These are phyloP conservation scores for Corylus americana DNA, from an alignment of 306 rosid genomes.

Conservation along the genomic window DNA sequence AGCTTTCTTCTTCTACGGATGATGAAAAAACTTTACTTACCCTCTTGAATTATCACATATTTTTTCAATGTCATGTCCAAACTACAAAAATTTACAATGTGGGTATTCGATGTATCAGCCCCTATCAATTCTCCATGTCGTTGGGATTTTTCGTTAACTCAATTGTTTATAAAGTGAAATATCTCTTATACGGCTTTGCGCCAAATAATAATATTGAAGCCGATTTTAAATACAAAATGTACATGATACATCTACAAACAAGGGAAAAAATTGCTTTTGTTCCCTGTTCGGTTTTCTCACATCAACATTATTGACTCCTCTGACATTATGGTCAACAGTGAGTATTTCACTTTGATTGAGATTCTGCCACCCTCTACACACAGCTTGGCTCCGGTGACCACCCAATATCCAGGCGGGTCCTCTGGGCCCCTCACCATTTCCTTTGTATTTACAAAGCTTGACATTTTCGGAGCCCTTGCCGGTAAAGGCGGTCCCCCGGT, in stretches of 20 bases:
- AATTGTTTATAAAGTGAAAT: no score
- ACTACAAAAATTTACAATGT: no score
- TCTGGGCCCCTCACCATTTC: conserved; percentile 86
- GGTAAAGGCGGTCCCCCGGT: conserved; percentile 79
- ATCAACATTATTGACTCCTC: conserved; percentile 51
- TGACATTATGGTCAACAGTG: conserved; percentile 70
- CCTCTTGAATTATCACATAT: no score
- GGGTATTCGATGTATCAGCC: no score
- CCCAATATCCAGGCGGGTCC: conserved; percentile 89
- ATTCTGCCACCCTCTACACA: conserved; percentile 65
- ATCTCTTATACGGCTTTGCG: neutral
- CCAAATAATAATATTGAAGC: neutral
- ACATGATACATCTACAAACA: conserved; percentile 41
- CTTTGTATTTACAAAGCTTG: conserved; percentile 60
- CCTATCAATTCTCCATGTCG: no score
- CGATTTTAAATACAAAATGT: conserved; percentile 26
- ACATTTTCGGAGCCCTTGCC: conserved; percentile 60
- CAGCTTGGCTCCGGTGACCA: conserved; percentile 86
- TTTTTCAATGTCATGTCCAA: no score
- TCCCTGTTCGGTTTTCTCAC: conserved; percentile 12
- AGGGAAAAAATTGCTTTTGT: neutral
- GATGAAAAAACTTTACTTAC: no score
- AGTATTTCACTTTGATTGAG: conserved; percentile 73
- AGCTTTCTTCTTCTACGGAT: neutral
- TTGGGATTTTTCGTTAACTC: no score